phyloP scores from a whole-genome alignment of 345 rosid genomes.

The Trapa bicornis region DNA sequence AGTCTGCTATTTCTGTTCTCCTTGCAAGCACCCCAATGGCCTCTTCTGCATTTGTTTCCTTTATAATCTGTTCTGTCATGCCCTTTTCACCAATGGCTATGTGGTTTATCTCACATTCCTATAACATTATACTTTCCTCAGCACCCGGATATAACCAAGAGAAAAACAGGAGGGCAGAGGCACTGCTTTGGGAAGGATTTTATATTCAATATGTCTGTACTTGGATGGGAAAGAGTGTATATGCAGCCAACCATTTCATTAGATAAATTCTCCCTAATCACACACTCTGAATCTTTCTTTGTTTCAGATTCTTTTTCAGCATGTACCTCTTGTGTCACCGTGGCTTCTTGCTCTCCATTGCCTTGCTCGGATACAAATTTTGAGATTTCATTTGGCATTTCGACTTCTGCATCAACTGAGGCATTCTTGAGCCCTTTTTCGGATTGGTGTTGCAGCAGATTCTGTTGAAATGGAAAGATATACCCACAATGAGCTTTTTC shows the following conservation, averaged over 20 bases:
- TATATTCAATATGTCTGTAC: neutral
- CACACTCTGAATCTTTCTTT: neutral
- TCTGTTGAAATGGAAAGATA: neutral
- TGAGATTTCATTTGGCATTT: neutral
- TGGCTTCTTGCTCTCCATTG: neutral
- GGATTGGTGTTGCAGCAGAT: neutral
- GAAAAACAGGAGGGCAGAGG: neutral
- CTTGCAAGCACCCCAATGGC: neutral
- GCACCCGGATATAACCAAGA: neutral
- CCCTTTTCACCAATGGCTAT: neutral
- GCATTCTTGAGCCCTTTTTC: neutral
- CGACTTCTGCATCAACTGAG: neutral
- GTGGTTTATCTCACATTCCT: slow-evolving; percentile 2
- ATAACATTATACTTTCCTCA: neutral
- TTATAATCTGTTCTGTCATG: neutral
- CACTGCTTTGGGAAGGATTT: neutral
- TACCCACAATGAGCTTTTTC: neutral
- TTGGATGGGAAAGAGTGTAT: neutral
- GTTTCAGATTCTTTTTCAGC: neutral
- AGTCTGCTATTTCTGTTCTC: neutral
- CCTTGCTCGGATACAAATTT: neutral
- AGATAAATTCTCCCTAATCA: neutral
- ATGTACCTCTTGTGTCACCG: neutral
- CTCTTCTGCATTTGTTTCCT: neutral
- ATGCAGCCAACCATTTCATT: neutral